Evolutionary conservation across 129 eudicot genomes (phyloP), one percentile per base, ranked within the genome.

Genomic region (Flaveria robusta): DNA sequence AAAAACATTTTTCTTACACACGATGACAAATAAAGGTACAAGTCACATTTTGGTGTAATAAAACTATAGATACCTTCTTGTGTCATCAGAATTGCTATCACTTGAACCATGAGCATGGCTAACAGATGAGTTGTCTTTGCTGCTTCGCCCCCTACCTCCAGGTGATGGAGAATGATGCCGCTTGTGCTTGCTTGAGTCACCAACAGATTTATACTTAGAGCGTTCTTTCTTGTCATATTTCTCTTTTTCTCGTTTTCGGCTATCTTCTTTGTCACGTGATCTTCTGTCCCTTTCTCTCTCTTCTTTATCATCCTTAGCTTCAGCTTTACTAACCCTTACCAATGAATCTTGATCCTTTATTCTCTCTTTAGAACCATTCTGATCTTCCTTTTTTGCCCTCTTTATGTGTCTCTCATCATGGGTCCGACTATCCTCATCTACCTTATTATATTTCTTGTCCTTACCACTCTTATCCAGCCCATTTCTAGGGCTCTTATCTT

Each of bases 171-270:
- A 88, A 66, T 77, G 96, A 55, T 70, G 85, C 39, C 88, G 77
- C 82, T 87, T 91, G 84, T 81, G 93, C 77, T 87, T 84, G 66
- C 84, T 66, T 3, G 85, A 77, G 41, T 88, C 94, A 79, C 86
- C 83, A 8, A 51, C 74, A 62, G 45, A 39, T 83, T 82, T 92
- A 75, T 85, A 76, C 62, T 88, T 88, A 14, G 87, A 78, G 43
- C 85, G 77, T 82, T 87, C 98, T 22, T 70, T 85, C 75, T 81
- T 84, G 34, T 87, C 96, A 51, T 87, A 91, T 82, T 88, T 85
- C 41, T 79, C 68, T 76, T 82, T 74, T 34, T 87, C 93, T 68
- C 84, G 81, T 80, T 84, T 94, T 60, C 85, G 78, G 42, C 76
- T 87, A 58, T 85, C 93, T 76, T 87, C 90, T 76, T 81, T 83